A percentile compares a stretch with the other conserved stretches of the same genome.
Evolutionary conservation across 352 stramenopile species (phyloP).

Genomic region (Phytophthora palmivora): DNA sequence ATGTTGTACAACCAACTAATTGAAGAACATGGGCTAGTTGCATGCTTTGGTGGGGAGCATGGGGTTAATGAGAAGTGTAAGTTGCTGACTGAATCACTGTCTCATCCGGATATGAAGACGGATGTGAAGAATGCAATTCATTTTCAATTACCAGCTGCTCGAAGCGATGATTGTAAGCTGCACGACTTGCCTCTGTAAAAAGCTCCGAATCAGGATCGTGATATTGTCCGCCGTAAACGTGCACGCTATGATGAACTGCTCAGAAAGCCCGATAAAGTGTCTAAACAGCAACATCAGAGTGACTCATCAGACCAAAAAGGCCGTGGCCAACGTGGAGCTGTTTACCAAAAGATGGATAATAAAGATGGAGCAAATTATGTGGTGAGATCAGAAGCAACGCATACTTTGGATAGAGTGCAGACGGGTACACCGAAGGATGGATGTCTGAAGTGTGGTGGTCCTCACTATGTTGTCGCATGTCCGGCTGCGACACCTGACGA

Average conservation of each 20-base stretch:
- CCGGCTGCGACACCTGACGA: not conserved
- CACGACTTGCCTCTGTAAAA: constrained; percentile 14
- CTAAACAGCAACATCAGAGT: not conserved
- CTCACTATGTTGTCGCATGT: constrained; percentile 2
- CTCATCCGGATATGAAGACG: constrained; percentile 7
- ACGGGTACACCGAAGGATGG: not conserved
- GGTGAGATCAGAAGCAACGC: no score
- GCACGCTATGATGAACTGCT: constrained; percentile 13
- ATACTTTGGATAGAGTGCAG: not conserved
- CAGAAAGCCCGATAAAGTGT: not conserved
- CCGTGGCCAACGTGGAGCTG: not conserved
- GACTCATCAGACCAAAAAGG: not conserved
- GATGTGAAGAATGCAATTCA: constrained; percentile 19
- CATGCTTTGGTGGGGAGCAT: constrained; percentile 5
- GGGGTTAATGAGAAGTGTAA: constrained; percentile 11
- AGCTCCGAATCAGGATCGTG: constrained; percentile 10
- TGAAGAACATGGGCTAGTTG: constrained; percentile 6
- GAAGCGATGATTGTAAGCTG: constrained; percentile 11
- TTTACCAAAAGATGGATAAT: not conserved
- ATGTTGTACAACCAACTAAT: constrained; percentile 12
- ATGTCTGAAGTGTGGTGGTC: constrained; percentile 13
- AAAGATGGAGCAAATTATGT: not conserved
- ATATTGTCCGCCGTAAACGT: constrained; percentile 10
- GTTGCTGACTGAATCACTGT: constrained; percentile 11
- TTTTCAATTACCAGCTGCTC: constrained; percentile 7